These are phyloP conservation scores for Schwanniomyces polymorphus DNA, from an alignment of 805 yeast species.

Conservation along the genomic window DNA sequence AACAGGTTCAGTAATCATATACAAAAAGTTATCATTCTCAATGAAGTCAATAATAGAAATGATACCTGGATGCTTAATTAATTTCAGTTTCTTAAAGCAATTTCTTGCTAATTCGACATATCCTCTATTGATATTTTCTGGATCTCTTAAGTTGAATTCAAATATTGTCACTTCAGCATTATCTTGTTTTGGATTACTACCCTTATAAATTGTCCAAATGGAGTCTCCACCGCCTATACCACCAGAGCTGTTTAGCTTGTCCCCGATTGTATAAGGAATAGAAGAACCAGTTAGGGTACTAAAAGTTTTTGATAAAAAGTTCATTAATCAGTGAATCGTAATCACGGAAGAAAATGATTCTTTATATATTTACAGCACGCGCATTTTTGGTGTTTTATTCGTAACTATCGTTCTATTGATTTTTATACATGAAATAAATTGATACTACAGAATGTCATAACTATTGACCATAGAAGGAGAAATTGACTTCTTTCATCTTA, in stretches of 20 bases:
- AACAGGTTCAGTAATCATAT: constrained; percentile 69
- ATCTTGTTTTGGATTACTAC: constrained; percentile 52
- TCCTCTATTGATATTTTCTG: constrained; percentile 24
- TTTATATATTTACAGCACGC: not conserved
- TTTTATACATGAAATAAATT: not conserved
- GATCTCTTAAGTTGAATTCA: constrained; percentile 53
- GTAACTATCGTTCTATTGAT: constrained; percentile 1
- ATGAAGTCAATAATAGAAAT: constrained; percentile 61
- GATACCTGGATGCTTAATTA: constrained; percentile 70
- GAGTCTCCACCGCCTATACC: constrained; percentile 25
- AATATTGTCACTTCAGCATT: constrained; percentile 60
- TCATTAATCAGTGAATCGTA: constrained; percentile 40
- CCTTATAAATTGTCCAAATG: constrained; percentile 68
- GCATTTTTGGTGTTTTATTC: not conserved
- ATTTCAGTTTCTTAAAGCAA: constrained; percentile 46
- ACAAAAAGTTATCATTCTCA: constrained; percentile 56
- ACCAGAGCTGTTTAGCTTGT: constrained; percentile 34
- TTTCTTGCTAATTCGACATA: constrained; percentile 34
- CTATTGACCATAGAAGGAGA: not conserved
- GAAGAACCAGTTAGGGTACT: constrained; percentile 55
- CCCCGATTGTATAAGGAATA: constrained; percentile 59
- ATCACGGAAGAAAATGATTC: not conserved
- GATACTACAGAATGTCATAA: not conserved
- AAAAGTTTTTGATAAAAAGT: constrained; percentile 65
- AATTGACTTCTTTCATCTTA: not conserved